These are phyloP conservation scores for Yamadazyma diddensiae DNA, from an alignment of 1,139 yeast species.

Conservation along the genomic window DNA sequence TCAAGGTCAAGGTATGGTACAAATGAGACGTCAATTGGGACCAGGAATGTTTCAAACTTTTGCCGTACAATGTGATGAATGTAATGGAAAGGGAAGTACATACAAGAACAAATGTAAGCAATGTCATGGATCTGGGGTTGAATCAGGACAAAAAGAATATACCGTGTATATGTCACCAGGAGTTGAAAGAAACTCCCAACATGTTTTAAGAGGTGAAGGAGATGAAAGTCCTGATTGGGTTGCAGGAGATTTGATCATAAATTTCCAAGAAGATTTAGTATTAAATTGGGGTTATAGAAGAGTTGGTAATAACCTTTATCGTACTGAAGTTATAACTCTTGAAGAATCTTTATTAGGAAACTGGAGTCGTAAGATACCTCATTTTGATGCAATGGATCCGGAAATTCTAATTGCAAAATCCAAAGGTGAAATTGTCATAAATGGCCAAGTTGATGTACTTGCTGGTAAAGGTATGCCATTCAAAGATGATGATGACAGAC, in stretches of 20 bases:
- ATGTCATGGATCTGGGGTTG: constrained; percentile 72
- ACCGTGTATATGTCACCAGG: constrained; percentile 71
- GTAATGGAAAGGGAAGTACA: constrained; percentile 73
- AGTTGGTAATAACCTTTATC: constrained; percentile 65
- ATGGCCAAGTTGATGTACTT: constrained; percentile 71
- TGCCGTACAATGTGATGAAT: constrained; percentile 73
- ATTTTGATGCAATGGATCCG: constrained; percentile 58
- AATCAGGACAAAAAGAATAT: constrained; percentile 53
- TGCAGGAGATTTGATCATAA: constrained; percentile 75
- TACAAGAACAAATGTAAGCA: constrained; percentile 61
- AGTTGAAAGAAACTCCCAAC: constrained; percentile 54
- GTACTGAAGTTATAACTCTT: constrained; percentile 75
- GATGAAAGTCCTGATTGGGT: constrained; percentile 79
- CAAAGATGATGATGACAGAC: constrained; percentile 45
- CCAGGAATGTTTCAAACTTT: constrained; percentile 90
- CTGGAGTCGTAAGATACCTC: constrained; percentile 68
- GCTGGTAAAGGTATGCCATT: constrained; percentile 86
- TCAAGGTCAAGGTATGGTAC: constrained; percentile 67
- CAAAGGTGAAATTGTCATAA: constrained; percentile 48
- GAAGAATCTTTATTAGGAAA: constrained; percentile 76
- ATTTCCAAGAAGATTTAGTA: constrained; percentile 50
- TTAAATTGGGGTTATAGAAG: constrained; percentile 84
- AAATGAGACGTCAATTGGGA: constrained; percentile 74
- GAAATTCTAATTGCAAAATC: constrained; percentile 47
- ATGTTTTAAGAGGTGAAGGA: constrained; percentile 71